Percentiles rank a stretch among this genome's conserved stretches.
phyloP scores from a whole-genome alignment of 768 basidiomycete genomes.

The Phaeotremella fagi region DNA sequence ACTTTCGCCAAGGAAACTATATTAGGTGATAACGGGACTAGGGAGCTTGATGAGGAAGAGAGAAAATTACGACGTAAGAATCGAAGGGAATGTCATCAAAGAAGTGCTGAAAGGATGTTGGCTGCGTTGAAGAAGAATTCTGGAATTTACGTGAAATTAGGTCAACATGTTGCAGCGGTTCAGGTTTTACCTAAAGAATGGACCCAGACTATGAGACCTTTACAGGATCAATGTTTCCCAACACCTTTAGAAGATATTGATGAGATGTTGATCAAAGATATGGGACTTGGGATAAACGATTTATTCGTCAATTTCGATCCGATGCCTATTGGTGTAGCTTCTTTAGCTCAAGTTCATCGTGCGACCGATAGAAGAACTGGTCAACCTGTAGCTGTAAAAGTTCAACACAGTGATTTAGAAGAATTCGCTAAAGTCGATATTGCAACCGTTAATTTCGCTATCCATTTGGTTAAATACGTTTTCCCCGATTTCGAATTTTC shows the following conservation, averaged over 20 bases:
- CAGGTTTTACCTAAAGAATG: slow-evolving; percentile 61
- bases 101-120: slow-evolving; percentile 74
- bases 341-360: slow-evolving; percentile 88
- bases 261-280: slow-evolving; percentile 69
- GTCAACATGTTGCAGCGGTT: slow-evolving; percentile 74
- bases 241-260: slow-evolving; percentile 75
- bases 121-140: slow-evolving; percentile 79
- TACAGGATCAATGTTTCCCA: slow-evolving; percentile 88
- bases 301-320: slow-evolving; percentile 82
- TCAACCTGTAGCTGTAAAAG: slow-evolving; percentile 67
- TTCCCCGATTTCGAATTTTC: slow-evolving; percentile 95
- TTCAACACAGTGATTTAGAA: slow-evolving; percentile 84
- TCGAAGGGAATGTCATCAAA: slow-evolving; percentile 70
- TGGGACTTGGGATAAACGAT: slow-evolving; percentile 60
- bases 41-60: slow-evolving; percentile 52
- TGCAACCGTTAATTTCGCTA: slow-evolving; percentile 50
- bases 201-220: slow-evolving; percentile 52
- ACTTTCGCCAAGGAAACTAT: slow-evolving; percentile 36
- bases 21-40: slow-evolving; percentile 47
- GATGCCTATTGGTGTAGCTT: slow-evolving; percentile 88
- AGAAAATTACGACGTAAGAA: slow-evolving; percentile 65
- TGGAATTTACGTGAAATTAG: slow-evolving; percentile 55
- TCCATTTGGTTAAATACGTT: slow-evolving; percentile 82
- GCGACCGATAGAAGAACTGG: slow-evolving; percentile 69
- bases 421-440: slow-evolving; percentile 85